Evolutionary conservation across 2,329 filamentous ascomycete species (phyloP).

Genomic region (Massarina eburnea): DNA sequence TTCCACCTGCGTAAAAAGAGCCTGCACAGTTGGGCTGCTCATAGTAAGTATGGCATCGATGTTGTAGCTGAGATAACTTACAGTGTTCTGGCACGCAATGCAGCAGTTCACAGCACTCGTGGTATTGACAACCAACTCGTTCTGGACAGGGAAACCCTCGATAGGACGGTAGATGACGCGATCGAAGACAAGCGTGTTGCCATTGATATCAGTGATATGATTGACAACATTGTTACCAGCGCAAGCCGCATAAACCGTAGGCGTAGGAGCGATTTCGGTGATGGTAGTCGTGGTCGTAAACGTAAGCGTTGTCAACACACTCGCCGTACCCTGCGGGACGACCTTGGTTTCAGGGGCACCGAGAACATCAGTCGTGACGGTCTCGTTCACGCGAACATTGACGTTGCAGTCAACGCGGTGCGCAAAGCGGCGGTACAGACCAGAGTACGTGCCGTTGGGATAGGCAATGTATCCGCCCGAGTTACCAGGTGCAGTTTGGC

Average conservation of each 20-base stretch:
- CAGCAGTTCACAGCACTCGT: constrained; percentile 20
- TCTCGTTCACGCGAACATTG: constrained; percentile 14
- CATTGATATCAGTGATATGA: constrained; percentile 16
- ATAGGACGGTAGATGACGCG: constrained; percentile 21
- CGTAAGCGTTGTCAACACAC: constrained; percentile 14
- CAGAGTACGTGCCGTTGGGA: constrained; percentile 12
- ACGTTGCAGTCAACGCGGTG: constrained; percentile 18
- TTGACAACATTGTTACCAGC: constrained; percentile 27
- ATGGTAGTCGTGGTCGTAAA: constrained; percentile 16
- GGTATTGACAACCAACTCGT: constrained; percentile 20
- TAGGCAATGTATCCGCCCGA: constrained; percentile 18
- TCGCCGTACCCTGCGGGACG: constrained; percentile 13
- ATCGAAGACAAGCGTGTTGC: constrained; percentile 20
- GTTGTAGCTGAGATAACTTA: constrained; percentile 11
- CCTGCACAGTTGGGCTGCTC: too few species aligned
- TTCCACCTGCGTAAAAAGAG: too few species aligned
- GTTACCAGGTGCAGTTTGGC: constrained; percentile 19
- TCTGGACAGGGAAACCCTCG: constrained; percentile 24
- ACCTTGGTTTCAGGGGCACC: constrained; percentile 13
- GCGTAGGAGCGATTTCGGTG: constrained; percentile 9
- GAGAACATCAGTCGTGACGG: constrained; percentile 12
- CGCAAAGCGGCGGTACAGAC: constrained; percentile 15
- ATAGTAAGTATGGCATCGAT: too few species aligned
- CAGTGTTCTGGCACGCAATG: constrained; percentile 27
- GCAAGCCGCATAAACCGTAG: constrained; percentile 26